A percentile compares a stretch with the other conserved stretches of the same genome.
Conservation (phyloP, 129 eudicot genomes). For the Flaveria sonorensis region DNA sequence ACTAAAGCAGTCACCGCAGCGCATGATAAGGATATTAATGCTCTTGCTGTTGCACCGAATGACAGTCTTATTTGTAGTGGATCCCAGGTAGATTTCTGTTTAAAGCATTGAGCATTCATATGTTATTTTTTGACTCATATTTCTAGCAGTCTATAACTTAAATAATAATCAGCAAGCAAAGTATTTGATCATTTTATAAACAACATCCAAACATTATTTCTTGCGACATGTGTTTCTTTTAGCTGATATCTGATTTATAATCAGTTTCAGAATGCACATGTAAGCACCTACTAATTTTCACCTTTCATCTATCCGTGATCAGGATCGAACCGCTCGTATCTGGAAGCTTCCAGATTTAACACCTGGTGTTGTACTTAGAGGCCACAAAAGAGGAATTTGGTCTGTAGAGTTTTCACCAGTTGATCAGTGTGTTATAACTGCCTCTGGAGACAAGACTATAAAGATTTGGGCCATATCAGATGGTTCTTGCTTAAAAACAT, state of each 20-base stretch:
- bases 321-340: constrained; percentile 91
- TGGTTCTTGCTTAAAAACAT: constrained; percentile 88
- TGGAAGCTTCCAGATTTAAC: constrained; percentile 89
- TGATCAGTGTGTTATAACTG: constrained; percentile 91
- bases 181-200: not conserved
- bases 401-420: constrained; percentile 97
- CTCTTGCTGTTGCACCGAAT: constrained; percentile 86
- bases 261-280: not conserved
- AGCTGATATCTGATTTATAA: too few species aligned
- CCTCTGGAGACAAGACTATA: constrained; percentile 89
- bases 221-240: not conserved
- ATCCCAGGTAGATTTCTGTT: constrained; percentile 65
- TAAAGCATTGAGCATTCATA: not conserved
- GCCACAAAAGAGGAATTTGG: constrained; percentile 97
- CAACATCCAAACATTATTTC: not conserved
- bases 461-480: constrained; percentile 92
- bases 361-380: constrained; percentile 63
- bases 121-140: too few species aligned
- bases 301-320: constrained; percentile 16
- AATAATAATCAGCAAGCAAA: too few species aligned
- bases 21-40: constrained; percentile 87
- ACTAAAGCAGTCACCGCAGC: constrained; percentile 81
- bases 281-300: not conserved
- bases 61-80: constrained; percentile 92
- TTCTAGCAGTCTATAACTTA: too few species aligned